A percentile compares a stretch with the other conserved stretches of the same genome.
Conservation (phyloP, 2,329 filamentous ascomycete genomes). For the Penicillium sp. region DNA sequence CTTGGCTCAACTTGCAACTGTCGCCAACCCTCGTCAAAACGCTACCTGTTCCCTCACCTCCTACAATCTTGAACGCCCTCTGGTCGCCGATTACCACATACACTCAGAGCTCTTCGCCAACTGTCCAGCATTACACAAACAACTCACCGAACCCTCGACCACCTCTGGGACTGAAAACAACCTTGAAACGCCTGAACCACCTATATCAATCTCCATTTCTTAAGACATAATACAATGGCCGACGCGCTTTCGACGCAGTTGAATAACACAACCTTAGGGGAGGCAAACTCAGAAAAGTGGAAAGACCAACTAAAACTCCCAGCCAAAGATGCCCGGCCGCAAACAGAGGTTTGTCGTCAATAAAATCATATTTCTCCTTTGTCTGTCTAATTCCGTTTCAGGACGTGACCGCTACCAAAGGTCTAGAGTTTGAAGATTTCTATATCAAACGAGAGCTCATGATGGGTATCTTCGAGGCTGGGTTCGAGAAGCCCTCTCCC, state of each 20-base stretch:
- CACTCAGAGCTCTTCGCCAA: neutral
- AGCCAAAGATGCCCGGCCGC: slow-evolving; percentile 53
- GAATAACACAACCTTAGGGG: slow-evolving; percentile 49
- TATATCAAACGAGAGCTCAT: slow-evolving; percentile 91
- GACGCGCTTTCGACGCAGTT: slow-evolving; percentile 53
- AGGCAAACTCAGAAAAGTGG: slow-evolving; percentile 48
- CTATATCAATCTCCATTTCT: slow-evolving; percentile 4
- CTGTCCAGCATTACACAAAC: neutral
- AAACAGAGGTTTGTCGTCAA: slow-evolving; percentile 51
- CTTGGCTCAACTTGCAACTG: neutral
- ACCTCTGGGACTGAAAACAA: neutral
- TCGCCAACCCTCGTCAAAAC: neutral
- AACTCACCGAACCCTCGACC: neutral
- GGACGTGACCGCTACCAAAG: slow-evolving; percentile 98
- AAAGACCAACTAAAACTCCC: slow-evolving; percentile 53
- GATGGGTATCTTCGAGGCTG: slow-evolving; percentile 99
- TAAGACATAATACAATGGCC: slow-evolving; percentile 40
- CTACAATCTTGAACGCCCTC: neutral
- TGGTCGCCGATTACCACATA: neutral
- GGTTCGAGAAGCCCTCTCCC: slow-evolving; percentile 97
- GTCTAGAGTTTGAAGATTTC: slow-evolving; percentile 97
- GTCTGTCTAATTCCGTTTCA: slow-evolving; percentile 45
- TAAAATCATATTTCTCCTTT: neutral
- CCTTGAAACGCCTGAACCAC: neutral
- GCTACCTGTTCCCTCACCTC: neutral